Base-by-base conservation (phyloP, 2,329 filamentous ascomycete genomes). In the Calonectria leucothoes region DNA sequence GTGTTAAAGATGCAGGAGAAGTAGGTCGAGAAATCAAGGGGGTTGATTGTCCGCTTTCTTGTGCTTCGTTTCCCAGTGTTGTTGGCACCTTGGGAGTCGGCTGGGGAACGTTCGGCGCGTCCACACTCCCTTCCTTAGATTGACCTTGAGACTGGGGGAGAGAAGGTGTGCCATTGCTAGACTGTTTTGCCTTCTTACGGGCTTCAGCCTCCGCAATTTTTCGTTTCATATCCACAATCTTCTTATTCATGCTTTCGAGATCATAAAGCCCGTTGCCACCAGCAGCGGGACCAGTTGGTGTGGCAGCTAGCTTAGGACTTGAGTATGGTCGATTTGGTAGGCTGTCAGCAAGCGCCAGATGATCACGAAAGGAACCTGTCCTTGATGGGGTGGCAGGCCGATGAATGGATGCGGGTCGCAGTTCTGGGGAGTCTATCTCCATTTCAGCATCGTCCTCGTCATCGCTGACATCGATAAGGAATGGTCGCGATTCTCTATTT, bases 391-490 rank as follows among this genome's bases (percentile, higher is more conserved):
- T 81, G 6, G 77, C 79, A 23, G 72, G 80, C 14, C 81, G 81
- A 27, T 84, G 83, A 6, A 82, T 78, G 3, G 83, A 79, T 20
- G 83, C 81, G 29, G 83, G 78, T 4, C 85, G 85, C 27, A 89
- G 87, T 33, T 84, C 85, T 12, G 87, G 88, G 59, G 89, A 91
- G 31, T 91, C 91, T 29, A 93, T 87, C 39, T 94, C 93, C 91
- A 93, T 94, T 70, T 92, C 92, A 59, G 92, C 88, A 75, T 92
- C 91, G 70, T 91, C 91, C 64, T 91, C 89, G 45, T 90, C 88
- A 8, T 98, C 96, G 81, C 95, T 98, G 48, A 97, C 93, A 76
- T 97, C 91, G 77, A 98, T 98, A 48, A 98, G 90, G 66, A 98
- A 90, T 3, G 89, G 89, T 64, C 92, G 88, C 29, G 93, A 88